Conservation (phyloP, 73 alveolate genomes). For the Blepharisma japonicum region DNA sequence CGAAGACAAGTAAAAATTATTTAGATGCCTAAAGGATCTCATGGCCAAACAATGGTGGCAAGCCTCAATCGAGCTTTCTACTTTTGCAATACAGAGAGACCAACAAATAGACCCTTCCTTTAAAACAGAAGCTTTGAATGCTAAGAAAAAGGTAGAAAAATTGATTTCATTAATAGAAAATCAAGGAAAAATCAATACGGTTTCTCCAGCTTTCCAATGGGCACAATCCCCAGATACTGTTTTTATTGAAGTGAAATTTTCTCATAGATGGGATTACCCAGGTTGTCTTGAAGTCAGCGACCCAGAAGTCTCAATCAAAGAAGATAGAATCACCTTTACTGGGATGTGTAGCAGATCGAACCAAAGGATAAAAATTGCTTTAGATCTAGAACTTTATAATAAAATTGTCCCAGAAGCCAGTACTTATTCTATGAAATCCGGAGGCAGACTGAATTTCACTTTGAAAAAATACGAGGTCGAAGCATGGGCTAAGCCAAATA, state of each 20-base stretch:
- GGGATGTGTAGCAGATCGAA: slow-evolving; percentile 47
- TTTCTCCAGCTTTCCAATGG: slow-evolving; percentile 61
- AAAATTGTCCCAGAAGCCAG: slow-evolving; percentile 41
- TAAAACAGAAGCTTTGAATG: background rate
- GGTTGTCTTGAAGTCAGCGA: slow-evolving; percentile 57
- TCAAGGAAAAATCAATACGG: slow-evolving; percentile 17
- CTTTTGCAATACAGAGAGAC: background rate
- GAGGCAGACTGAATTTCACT: slow-evolving; percentile 51
- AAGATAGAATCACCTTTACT: slow-evolving; percentile 27
- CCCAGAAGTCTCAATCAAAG: slow-evolving; percentile 42
- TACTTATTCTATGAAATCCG: slow-evolving; percentile 32
- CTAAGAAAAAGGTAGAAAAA: slow-evolving; percentile 12
- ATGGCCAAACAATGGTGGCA: background rate
- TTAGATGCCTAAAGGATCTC: background rate
- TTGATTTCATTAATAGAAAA: background rate
- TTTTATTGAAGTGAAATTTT: slow-evolving; percentile 50
- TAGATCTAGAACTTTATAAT: slow-evolving; percentile 28
- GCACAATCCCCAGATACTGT: slow-evolving; percentile 52
- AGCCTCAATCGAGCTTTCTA: background rate
- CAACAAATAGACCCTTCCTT: slow-evolving; percentile 17
- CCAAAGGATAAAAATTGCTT: slow-evolving; percentile 36
- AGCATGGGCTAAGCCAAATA: slow-evolving; percentile 47
- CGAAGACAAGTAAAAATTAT: background rate
- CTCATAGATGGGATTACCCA: slow-evolving; percentile 62
- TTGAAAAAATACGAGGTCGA: slow-evolving; percentile 34